A percentile compares a stretch with the other conserved stretches of the same genome.
These are phyloP conservation scores for Megacollybia platyphylla DNA, from an alignment of 1,284 basidiomycete genomes.

Conservation along the genomic window DNA sequence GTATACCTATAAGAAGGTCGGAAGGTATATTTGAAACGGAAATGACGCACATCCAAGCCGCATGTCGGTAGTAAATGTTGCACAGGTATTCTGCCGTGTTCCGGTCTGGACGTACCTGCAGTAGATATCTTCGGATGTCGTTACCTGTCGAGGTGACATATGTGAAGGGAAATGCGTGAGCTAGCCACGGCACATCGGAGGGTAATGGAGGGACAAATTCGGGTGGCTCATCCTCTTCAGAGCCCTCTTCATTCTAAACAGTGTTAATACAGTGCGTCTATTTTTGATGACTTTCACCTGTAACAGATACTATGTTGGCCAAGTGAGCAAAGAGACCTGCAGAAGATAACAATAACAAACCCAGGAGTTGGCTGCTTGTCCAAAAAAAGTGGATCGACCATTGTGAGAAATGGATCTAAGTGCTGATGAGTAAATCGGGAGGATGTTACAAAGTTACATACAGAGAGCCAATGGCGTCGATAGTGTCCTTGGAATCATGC, in stretches of 20 bases:
- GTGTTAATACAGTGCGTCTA: constrained; percentile 2
- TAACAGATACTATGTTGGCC: neutral
- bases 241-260: constrained; percentile 41
- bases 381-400: constrained; percentile 52
- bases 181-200: constrained; percentile 42
- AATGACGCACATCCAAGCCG: constrained; percentile 52
- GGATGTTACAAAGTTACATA: constrained; percentile 18
- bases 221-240: constrained; percentile 31
- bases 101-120: constrained; percentile 31
- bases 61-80: constrained; percentile 47
- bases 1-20: constrained; percentile 33
- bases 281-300: neutral
- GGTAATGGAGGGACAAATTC: constrained; percentile 28
- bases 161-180: constrained; percentile 46
- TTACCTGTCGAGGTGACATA: constrained; percentile 25
- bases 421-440: constrained; percentile 4
- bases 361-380: constrained; percentile 53
- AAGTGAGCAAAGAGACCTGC: constrained; percentile 14
- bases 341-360: constrained; percentile 27
- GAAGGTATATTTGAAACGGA: constrained; percentile 4
- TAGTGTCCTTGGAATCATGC: constrained; percentile 25
- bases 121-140: constrained; percentile 27
- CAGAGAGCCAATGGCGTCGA: constrained; percentile 55
- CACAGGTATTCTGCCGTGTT: constrained; percentile 28
- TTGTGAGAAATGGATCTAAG: constrained; percentile 44